These are phyloP conservation scores for Alnus rubra DNA, from an alignment of 306 rosid genomes.

Conservation along the genomic window DNA sequence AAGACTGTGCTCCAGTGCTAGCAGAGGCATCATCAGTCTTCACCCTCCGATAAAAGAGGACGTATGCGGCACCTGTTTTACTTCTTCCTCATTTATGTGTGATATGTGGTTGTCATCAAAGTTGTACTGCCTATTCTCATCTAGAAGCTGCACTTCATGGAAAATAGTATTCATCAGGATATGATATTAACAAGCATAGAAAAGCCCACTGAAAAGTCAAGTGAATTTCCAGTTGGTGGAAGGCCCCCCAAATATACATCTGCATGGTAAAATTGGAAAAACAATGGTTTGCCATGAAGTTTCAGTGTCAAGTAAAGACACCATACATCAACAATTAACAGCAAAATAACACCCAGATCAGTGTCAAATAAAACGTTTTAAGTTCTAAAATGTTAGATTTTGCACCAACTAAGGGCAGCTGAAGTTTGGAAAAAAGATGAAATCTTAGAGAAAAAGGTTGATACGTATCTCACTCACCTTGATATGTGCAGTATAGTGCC, in stretches of 20 bases:
- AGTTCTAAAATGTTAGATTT: neutral
- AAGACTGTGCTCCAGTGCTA: slow-evolving; percentile 57
- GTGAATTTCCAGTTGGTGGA: no score
- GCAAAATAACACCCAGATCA: neutral
- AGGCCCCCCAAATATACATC: neutral
- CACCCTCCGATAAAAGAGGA: slow-evolving; percentile 89
- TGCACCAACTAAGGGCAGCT: neutral
- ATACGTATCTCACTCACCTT: slow-evolving; percentile 57
- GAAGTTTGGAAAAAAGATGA: neutral
- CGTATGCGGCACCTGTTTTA: slow-evolving; percentile 90
- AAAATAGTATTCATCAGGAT: slow-evolving; percentile 13
- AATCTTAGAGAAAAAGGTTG: slow-evolving; percentile 6
- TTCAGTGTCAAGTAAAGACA: neutral
- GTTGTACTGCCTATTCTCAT: slow-evolving; percentile 88
- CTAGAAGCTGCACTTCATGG: slow-evolving; percentile 64
- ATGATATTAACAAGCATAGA: slow-evolving; percentile 19
- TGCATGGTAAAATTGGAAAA: neutral
- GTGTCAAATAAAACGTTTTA: neutral
- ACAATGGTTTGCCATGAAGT: neutral
- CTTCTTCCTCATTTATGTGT: slow-evolving; percentile 85
- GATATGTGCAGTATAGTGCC: slow-evolving; percentile 96
- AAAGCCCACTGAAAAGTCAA: neutral
- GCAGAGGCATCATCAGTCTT: slow-evolving; percentile 49
- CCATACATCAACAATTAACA: neutral
- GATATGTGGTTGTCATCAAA: slow-evolving; percentile 95